Base-by-base conservation (phyloP, 1,284 basidiomycete genomes). In the Microbotryum silenes-acaulis region DNA sequence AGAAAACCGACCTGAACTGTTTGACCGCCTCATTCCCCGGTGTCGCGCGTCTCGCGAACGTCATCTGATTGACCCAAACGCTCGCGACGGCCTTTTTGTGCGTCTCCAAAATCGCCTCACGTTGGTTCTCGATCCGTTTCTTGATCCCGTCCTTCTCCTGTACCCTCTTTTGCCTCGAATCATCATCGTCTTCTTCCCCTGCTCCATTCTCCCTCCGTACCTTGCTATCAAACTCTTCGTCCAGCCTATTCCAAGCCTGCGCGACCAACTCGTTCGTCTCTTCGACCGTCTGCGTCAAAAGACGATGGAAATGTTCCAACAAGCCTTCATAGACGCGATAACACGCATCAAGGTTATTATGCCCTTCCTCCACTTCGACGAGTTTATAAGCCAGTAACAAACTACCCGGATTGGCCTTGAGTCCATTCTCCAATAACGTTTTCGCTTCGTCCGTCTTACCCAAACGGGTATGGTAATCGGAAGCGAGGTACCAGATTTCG, bases 401-500 rank as follows among this genome's bases (percentile, higher is more conserved):
- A 74, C 92, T 94, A 63, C 56, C 45, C 4, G 91, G 87, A 74
- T 92, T 96, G 12, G 92, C 92, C 65, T 91, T 85, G 61, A 93
- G 82, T 3, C 93, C 94, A 4, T 85, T 81, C 74, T 87, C 88
- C 59, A 97, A 80, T 59, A 90, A 83, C n/a, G 81, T 80, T 16
- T 85, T 72, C 0, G 89, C 90, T 69, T 97, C 91, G 12, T 96
- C 91, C 7, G 80, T 77, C 73, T 87, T 88, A 56, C 86, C 86
- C n/a, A 85, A 78, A 51, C 81, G 82, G 59, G 81, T 79, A 50
- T 85, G 85, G 83, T 89, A 94, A 21, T 80, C 83, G 69, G 88
- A 90, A 2, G 91, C 89, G 82, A 94, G 89, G 75, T 89, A 93
- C 71, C 71, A 72, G n/a, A 97, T 85, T 75, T 98, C 96, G 6